A percentile compares a stretch with the other conserved stretches of the same genome.
These are phyloP conservation scores for Ustilago hordei DNA, from an alignment of 1,284 basidiomycete genomes.

Conservation along the genomic window DNA sequence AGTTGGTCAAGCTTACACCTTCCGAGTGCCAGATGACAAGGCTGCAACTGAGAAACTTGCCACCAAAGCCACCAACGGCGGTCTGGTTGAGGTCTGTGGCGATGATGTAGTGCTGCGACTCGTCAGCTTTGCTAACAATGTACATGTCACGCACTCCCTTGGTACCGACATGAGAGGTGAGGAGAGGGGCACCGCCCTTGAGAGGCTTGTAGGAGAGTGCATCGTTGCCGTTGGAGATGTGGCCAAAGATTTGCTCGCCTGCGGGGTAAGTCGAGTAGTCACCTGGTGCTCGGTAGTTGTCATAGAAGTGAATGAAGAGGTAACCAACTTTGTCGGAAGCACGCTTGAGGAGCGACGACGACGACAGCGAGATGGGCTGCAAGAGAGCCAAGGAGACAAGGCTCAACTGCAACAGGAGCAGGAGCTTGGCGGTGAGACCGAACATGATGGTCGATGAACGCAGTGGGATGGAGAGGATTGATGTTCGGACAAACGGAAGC, in stretches of 20 bases:
- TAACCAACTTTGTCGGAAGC: conserved; percentile 34
- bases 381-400: conserved; percentile 4
- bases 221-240: conserved; percentile 27
- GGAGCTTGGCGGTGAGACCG: conserved; percentile 4
- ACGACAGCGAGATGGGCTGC: conserved; percentile 1
- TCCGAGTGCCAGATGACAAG: conserved; percentile 36
- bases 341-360: conserved; percentile 12
- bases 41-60: conserved; percentile 23
- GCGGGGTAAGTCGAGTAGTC: conserved; percentile 32
- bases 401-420: conserved; percentile 18
- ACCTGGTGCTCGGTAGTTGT: conserved; percentile 21
- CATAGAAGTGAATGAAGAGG: conserved; percentile 37
- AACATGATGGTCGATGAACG: background rate
- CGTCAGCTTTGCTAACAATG: conserved; percentile 30
- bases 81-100: conserved; percentile 46
- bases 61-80: conserved; percentile 23
- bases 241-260: conserved; percentile 35
- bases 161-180: conserved; percentile 29
- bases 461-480: background rate
- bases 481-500: background rate
- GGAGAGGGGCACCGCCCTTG: conserved; percentile 31
- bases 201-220: conserved; percentile 32
- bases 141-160: conserved; percentile 41
- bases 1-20: conserved; percentile 28
- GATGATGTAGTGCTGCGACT: conserved; percentile 35